A percentile compares a stretch with the other conserved stretches of the same genome.
Conservation (phyloP, 2,329 filamentous ascomycete genomes). For the Microdochium paspali region DNA sequence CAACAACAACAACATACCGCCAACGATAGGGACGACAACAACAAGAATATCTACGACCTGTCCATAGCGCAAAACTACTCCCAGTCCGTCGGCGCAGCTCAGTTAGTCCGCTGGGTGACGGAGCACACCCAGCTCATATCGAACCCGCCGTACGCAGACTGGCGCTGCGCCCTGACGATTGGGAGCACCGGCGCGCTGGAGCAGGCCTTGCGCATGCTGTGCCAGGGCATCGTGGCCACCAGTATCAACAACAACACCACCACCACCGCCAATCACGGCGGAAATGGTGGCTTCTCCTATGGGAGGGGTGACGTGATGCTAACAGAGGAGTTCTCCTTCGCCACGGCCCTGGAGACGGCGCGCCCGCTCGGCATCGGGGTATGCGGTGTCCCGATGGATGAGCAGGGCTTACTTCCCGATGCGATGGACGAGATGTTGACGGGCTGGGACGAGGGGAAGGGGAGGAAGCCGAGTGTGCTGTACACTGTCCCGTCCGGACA, state of each 20-base stretch:
- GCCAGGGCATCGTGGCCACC: too few relatives aligned
- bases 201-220: constrained; percentile 74
- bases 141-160: constrained; percentile 81
- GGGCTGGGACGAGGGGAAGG: constrained; percentile 33
- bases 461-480: constrained; percentile 42
- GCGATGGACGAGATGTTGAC: constrained; percentile 40
- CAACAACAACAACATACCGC: background rate
- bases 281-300: too few relatives aligned
- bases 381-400: constrained; percentile 42
- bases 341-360: constrained; percentile 55
- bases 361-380: constrained; percentile 41
- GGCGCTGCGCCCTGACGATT: constrained; percentile 73
- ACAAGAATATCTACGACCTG: constrained; percentile 54
- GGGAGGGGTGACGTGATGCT: constrained; percentile 59
- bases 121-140: constrained; percentile 93
- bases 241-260: too few relatives aligned
- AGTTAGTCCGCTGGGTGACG: constrained; percentile 81
- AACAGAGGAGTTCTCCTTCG: constrained; percentile 88
- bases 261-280: constrained; percentile 42
- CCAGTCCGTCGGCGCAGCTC: constrained; percentile 75
- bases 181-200: constrained; percentile 84
- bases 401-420: constrained; percentile 41
- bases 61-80: constrained; percentile 89
- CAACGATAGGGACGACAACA: background rate
- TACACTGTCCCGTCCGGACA: constrained; percentile 68